Percentiles rank a stretch among this genome's conserved stretches.
Conservation (phyloP, 2,329 filamentous ascomycete species). For the Sarocladium kiliense region DNA sequence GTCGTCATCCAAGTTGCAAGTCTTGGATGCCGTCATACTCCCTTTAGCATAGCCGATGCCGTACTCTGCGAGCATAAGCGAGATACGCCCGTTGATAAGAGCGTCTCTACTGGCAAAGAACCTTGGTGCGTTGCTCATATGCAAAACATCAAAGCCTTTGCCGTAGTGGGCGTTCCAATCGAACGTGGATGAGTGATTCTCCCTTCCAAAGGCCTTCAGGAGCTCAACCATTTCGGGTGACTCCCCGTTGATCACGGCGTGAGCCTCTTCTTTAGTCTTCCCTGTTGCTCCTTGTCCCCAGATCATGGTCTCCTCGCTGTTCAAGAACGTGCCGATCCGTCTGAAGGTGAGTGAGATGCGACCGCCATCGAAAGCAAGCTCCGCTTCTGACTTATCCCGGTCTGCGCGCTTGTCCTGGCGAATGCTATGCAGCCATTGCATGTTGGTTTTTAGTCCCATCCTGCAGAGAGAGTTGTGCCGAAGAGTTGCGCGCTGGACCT, state of each 20-base stretch:
- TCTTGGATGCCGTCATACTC: constrained; percentile 25
- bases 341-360: constrained; percentile 93
- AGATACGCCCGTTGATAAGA: constrained; percentile 43
- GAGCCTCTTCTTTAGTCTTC: constrained; percentile 59
- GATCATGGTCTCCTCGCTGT: constrained; percentile 58
- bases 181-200: constrained; percentile 72
- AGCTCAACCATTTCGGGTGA: constrained; percentile 60
- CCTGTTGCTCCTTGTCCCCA: constrained; percentile 86
- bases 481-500: constrained; percentile 63
- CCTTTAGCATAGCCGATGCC: constrained; percentile 42
- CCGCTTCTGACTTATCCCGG: constrained; percentile 61
- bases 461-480: constrained; percentile 87
- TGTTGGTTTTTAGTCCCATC: constrained; percentile 77
- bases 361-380: constrained; percentile 67
- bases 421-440: constrained; percentile 88
- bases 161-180: constrained; percentile 76
- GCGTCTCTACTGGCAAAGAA: constrained; percentile 45
- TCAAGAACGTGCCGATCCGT: constrained; percentile 79
- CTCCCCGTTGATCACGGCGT: constrained; percentile 64
- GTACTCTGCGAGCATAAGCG: constrained; percentile 44
- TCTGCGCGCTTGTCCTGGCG: constrained; percentile 73
- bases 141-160: constrained; percentile 75
- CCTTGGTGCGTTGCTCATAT: constrained; percentile 50
- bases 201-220: constrained; percentile 73
- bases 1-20: constrained; percentile 8